These are phyloP conservation scores for Wickerhamomyces sp. DNA, from an alignment of 1,139 yeast genomes.

Conservation along the genomic window DNA sequence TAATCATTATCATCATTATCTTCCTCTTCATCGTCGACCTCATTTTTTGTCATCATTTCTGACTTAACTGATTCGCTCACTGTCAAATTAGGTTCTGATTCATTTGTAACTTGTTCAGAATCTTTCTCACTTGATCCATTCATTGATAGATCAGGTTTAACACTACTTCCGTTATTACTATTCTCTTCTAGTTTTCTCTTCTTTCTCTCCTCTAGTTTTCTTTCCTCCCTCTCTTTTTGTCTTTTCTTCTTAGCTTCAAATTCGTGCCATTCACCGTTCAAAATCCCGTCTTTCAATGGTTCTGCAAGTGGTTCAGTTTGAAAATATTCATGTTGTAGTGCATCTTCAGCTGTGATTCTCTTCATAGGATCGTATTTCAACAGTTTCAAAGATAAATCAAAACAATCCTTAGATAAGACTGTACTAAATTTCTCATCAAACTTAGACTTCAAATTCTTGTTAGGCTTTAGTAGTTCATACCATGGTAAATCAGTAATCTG, in stretches of 20 bases:
- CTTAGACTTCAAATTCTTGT: slow-evolving; percentile 32
- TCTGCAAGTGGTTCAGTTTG: slow-evolving; percentile 60
- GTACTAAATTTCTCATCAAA: slow-evolving; percentile 45
- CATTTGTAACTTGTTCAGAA: neutral
- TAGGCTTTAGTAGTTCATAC: slow-evolving; percentile 81
- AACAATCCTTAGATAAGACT: slow-evolving; percentile 47
- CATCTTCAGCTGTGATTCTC: slow-evolving; percentile 58
- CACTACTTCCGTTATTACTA: neutral
- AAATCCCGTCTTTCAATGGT: slow-evolving; percentile 44
- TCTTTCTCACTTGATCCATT: neutral
- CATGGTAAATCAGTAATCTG: slow-evolving; percentile 74
- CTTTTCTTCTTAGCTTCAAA: slow-evolving; percentile 88
- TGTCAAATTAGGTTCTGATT: neutral
- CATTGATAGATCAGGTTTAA: neutral
- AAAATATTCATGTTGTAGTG: slow-evolving; percentile 67
- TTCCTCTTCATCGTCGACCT: neutral
- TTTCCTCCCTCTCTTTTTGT: slow-evolving; percentile 50
- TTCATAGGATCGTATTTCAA: slow-evolving; percentile 63
- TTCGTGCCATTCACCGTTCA: slow-evolving; percentile 88
- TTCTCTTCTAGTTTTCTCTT: slow-evolving; percentile 10
- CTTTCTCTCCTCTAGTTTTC: slow-evolving; percentile 17
- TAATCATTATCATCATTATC: neutral
- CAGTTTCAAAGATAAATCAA: slow-evolving; percentile 59
- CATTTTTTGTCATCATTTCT: neutral
- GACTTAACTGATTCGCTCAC: neutral